These are phyloP conservation scores for Tremella mesenterica DNA, from an alignment of 768 basidiomycete species.

Conservation along the genomic window DNA sequence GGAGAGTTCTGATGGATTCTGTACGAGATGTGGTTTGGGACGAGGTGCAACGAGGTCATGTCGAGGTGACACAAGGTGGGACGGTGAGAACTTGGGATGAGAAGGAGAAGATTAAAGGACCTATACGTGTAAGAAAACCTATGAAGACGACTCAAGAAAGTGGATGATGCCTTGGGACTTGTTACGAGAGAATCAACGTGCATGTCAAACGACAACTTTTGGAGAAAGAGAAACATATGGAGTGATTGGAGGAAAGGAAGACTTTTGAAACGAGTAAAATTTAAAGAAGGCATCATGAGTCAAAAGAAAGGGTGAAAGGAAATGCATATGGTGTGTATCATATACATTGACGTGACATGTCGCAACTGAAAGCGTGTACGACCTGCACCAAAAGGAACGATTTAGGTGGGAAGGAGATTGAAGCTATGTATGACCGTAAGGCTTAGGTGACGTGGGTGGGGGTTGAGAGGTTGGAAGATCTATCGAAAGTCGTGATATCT, in stretches of 20 bases:
- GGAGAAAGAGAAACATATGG: neutral
- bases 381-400: too few relatives aligned
- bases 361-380: too few relatives aligned
- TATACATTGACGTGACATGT: too few relatives aligned
- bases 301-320: neutral
- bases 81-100: slow-evolving; percentile 13
- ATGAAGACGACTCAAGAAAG: too few relatives aligned
- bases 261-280: neutral
- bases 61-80: slow-evolving; percentile 31
- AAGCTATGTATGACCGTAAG: neutral
- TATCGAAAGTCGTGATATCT: neutral
- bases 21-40: slow-evolving; percentile 32
- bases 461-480: neutral
- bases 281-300: neutral
- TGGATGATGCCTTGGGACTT: too few relatives aligned
- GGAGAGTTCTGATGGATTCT: slow-evolving; percentile 28
- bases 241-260: neutral
- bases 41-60: slow-evolving; percentile 12
- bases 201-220: neutral
- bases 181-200: neutral
- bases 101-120: slow-evolving; percentile 22
- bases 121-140: slow-evolving; percentile 29
- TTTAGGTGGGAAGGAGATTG: too few relatives aligned
- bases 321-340: too few relatives aligned
- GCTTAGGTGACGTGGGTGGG: neutral